A percentile compares a stretch with the other conserved stretches of the same genome.
These are phyloP conservation scores for Spizellomyces sp. DNA, from an alignment of 192 early-diverging fungal genomes.

Conservation along the genomic window DNA sequence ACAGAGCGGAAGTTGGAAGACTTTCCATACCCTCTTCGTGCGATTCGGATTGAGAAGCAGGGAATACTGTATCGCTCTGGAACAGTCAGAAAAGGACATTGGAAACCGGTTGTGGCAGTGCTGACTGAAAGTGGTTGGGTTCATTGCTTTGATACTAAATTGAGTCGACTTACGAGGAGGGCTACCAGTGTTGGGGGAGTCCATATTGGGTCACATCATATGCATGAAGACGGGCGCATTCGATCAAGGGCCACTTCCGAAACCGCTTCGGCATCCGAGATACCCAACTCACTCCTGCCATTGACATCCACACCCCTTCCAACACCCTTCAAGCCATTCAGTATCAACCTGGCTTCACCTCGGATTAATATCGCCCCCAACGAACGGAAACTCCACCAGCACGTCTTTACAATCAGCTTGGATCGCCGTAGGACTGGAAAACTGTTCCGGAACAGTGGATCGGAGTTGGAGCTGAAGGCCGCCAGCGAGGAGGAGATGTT, in stretches of 20 bases:
- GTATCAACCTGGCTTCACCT: not conserved
- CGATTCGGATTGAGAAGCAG: slow-evolving; percentile 5
- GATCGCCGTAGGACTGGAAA: not conserved
- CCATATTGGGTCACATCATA: not conserved
- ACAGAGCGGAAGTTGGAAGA: not conserved
- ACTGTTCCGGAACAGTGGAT: not conserved
- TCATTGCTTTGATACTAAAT: slow-evolving; percentile 17
- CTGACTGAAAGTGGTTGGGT: slow-evolving; percentile 21
- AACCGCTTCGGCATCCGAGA: not conserved
- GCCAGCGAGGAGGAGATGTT: slow-evolving; percentile 6
- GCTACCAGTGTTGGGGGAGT: not conserved
- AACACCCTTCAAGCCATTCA: not conserved
- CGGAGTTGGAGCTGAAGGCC: not conserved
- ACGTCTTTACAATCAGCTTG: not conserved
- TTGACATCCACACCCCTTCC: not conserved
- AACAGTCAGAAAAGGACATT: not conserved
- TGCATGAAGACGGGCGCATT: not conserved
- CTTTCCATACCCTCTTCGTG: slow-evolving; percentile 3
- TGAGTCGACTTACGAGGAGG: not conserved
- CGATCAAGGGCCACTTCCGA: not conserved
- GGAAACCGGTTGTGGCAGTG: slow-evolving; percentile 8
- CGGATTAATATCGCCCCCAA: not conserved
- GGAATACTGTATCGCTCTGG: slow-evolving; percentile 9
- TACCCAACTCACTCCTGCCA: not conserved
- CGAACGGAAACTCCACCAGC: not conserved